phyloP scores from a whole-genome alignment of 495 filamentous ascomycete species.

The Durotheca rogersii region DNA sequence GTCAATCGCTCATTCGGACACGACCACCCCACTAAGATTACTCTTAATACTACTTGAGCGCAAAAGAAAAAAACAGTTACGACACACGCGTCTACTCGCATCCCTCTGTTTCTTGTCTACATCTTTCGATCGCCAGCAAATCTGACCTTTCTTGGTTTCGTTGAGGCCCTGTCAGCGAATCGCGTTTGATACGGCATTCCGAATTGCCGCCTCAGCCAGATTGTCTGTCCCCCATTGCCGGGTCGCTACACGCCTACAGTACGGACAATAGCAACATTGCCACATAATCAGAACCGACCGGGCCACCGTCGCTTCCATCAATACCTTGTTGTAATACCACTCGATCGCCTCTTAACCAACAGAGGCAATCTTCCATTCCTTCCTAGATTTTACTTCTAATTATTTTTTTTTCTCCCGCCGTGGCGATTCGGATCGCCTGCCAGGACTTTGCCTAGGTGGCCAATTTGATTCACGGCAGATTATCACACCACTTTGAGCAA shows the following conservation, averaged over 20 bases:
- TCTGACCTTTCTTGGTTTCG: constrained; percentile 27
- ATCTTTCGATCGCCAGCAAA: constrained; percentile 26
- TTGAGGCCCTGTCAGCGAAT: constrained; percentile 25
- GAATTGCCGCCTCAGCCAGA: constrained; percentile 28
- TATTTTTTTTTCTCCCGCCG: constrained; percentile 2
- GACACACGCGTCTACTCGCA: constrained; percentile 23
- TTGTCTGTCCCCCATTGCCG: constrained; percentile 16
- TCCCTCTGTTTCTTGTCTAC: constrained; percentile 36
- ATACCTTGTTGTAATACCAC: constrained; percentile 36
- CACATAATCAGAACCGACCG: constrained; percentile 31
- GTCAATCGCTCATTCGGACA: constrained; percentile 33
- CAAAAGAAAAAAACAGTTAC: constrained; percentile 17
- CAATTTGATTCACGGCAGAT: constrained; percentile 19
- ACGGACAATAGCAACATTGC: constrained; percentile 16
- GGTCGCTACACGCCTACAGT: constrained; percentile 4
- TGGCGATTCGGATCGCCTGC: constrained; percentile 15
- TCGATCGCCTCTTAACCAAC: constrained; percentile 28
- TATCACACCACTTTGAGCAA: constrained; percentile 62
- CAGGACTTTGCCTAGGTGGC: constrained; percentile 17
- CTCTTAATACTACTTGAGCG: constrained; percentile 28
- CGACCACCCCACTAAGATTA: constrained; percentile 10
- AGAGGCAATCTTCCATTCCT: constrained; percentile 38
- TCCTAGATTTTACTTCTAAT: constrained; percentile 39
- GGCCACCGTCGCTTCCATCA: constrained; percentile 20
- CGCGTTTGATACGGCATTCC: constrained; percentile 38